Evolutionary conservation across 2,329 filamentous ascomycete species (phyloP).

Genomic region (Phaeosphaeriaceae sp.): DNA sequence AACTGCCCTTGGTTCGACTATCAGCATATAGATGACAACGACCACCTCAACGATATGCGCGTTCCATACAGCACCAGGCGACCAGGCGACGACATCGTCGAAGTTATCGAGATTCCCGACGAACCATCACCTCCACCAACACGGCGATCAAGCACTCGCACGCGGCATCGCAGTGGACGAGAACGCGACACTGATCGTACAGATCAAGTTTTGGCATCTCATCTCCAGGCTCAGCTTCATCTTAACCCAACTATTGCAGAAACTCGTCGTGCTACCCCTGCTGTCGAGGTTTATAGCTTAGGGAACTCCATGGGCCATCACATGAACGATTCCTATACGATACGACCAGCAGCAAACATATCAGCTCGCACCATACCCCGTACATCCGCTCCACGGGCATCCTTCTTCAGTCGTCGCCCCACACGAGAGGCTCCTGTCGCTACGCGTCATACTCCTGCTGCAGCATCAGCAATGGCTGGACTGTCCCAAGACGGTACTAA

Average conservation of each 20-base stretch:
- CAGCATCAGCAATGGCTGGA: conserved; percentile 46
- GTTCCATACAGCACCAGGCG: conserved; percentile 36
- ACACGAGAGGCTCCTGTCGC: conserved; percentile 23
- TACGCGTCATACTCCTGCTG: conserved; percentile 16
- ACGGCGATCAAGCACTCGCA: conserved; percentile 34
- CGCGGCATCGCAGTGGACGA: conserved; percentile 32
- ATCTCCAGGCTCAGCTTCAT: conserved; percentile 56
- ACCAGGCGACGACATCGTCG: conserved; percentile 31
- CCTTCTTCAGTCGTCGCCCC: conserved; percentile 36
- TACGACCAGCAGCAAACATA: conserved; percentile 38
- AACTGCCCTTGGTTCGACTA: conserved; percentile 82
- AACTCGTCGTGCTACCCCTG: conserved; percentile 47
- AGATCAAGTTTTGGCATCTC: conserved; percentile 59
- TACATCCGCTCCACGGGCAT: conserved; percentile 26
- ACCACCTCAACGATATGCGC: conserved; percentile 54
- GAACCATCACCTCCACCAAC: conserved; percentile 31
- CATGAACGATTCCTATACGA: conserved; percentile 60
- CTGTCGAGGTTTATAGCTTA: conserved; percentile 56
- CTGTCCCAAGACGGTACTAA: conserved; percentile 44
- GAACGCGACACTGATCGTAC: conserved; percentile 53
- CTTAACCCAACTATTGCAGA: conserved; percentile 31
- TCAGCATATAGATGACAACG: conserved; percentile 56
- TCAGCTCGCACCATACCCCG: conserved; percentile 37
- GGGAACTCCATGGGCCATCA: conserved; percentile 64
- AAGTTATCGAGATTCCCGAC: conserved; percentile 40